phyloP scores from a whole-genome alignment of 495 filamentous ascomycete genomes.

The Ascobolus immersus region DNA sequence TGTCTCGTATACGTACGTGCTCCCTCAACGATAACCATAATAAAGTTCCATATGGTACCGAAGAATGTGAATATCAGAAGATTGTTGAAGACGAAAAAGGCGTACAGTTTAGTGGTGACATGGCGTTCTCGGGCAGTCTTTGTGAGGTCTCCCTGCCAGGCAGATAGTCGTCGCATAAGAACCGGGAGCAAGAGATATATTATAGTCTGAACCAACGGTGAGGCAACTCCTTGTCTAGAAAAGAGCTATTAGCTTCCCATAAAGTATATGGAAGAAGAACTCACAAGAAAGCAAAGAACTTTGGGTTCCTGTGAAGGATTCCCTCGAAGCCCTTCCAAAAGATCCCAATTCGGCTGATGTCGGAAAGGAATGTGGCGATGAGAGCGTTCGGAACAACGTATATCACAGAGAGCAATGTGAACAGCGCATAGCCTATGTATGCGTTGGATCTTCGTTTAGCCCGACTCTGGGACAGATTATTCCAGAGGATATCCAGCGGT shows the following conservation, averaged over 20 bases:
- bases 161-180: conserved; percentile 45
- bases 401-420: conserved; percentile 51
- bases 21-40: conserved; percentile 33
- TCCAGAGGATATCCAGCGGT: conserved; percentile 89
- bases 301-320: conserved; percentile 32
- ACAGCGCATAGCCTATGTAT: conserved; percentile 60
- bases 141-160: conserved; percentile 35
- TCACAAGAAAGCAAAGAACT: conserved; percentile 49
- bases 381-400: conserved; percentile 89
- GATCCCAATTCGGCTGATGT: conserved; percentile 26
- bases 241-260: background rate
- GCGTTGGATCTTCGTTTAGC: conserved; percentile 40
- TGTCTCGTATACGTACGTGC: conserved; percentile 17
- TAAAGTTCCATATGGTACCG: conserved; percentile 45
- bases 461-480: conserved; percentile 40
- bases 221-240: conserved; percentile 52
- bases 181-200: conserved; percentile 75
- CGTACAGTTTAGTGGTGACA: conserved; percentile 70
- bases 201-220: conserved; percentile 72
- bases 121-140: conserved; percentile 87
- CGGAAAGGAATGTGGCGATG: conserved; percentile 80
- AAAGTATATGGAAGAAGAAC: background rate
- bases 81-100: conserved; percentile 97
- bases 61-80: conserved; percentile 83
- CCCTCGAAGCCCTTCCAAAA: conserved; percentile 56